Evolutionary conservation across 2,329 filamentous ascomycete genomes (phyloP).

Genomic region (Fusarium sp.): DNA sequence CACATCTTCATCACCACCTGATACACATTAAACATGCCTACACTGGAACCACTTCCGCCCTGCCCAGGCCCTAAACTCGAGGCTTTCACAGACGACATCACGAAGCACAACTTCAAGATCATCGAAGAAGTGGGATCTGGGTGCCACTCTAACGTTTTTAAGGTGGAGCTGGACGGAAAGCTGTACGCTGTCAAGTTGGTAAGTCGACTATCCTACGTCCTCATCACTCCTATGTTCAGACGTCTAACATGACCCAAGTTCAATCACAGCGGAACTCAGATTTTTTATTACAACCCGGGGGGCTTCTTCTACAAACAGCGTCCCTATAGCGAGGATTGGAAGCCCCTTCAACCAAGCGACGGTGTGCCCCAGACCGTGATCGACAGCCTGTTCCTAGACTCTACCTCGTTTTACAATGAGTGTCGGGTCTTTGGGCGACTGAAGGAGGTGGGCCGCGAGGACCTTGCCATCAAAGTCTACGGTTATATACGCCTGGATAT

Average conservation of each 20-base stretch:
- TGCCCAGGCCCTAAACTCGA: conserved; percentile 23
- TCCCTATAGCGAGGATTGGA: too few species aligned
- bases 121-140: neutral
- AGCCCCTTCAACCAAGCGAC: neutral
- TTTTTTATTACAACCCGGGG: too few species aligned
- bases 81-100: conserved; percentile 20
- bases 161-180: conserved; percentile 8
- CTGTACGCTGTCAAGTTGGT: conserved; percentile 18
- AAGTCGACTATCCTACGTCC: neutral
- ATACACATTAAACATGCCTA: neutral
- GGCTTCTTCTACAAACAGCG: too few species aligned
- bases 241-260: neutral
- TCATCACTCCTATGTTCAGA: too few species aligned
- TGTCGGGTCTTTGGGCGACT: conserved; percentile 29
- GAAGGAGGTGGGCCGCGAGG: conserved; percentile 19
- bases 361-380: neutral
- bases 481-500: conserved; percentile 18
- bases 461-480: conserved; percentile 13
- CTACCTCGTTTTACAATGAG: conserved; percentile 23
- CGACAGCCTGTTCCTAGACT: neutral
- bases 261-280: neutral
- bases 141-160: neutral
- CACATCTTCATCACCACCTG: neutral
- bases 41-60: conserved; percentile 4
- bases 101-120: conserved; percentile 3